Base-by-base conservation (phyloP, 2,329 filamentous ascomycete species). In the Sclerotiophoma versabilis region DNA sequence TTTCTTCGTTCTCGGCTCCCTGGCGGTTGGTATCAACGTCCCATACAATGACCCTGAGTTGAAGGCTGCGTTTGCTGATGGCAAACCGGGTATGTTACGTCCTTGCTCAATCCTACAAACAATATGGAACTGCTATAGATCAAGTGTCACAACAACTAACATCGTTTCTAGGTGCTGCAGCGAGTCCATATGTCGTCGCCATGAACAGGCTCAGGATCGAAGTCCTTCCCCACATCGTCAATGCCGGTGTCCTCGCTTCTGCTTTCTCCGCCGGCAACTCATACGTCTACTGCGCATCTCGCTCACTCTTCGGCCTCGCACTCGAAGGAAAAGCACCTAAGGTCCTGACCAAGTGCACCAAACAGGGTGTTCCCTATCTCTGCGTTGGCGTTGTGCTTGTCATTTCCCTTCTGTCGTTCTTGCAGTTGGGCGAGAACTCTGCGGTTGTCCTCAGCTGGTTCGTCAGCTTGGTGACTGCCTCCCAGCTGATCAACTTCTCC, bases 361-460 rank as follows among this genome's bases (percentile, higher is more conserved):
- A 91, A 69, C 78, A 81, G 10, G 87, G 87, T 65, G 84, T 95
- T 0, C 91, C 91, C 0, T 81, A 91, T 52, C 91, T 89, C 74
- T 91, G 87, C 65, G 89, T 93, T 19, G 65, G 74, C 1, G 71
- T 87, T 23, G 89, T 91, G 0, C 79, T 92, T 5, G 71, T 83
- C 4, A 85, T 95, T 59, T 83, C 88, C 1, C 77, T 92, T 1
- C 79, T 96, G 5, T 84, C 87, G 1, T 95, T 92, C 74, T 78
- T 93, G 10, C 89, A 93, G 73, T 81, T 93, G 12, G 87, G 85
- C n/a, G 81, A 84, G 57, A 82, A 83, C 55, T 83, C 86, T 0
- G 84, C 89, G 2, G 84, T 87, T 12, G 90, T 93, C 1, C 78
- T 93, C 57, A 80, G 82, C 53, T 92, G 90, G 89, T 88, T 92